Evolutionary conservation across 1,284 basidiomycete genomes (phyloP).

Genomic region (Trichosporon coremiiforme): DNA sequence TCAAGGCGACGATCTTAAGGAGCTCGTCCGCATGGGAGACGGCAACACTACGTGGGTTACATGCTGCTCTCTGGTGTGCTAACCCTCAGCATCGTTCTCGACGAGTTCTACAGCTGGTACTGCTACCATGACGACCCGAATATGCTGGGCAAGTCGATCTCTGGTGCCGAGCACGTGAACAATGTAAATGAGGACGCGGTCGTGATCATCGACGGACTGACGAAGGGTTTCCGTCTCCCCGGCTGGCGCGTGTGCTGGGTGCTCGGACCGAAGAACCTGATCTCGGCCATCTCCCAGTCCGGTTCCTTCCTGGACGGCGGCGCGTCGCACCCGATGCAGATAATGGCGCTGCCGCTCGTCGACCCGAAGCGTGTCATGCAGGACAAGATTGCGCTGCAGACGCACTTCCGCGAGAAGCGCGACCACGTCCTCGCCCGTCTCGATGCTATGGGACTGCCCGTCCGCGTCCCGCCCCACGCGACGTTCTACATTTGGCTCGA

Average conservation of each 20-base stretch:
- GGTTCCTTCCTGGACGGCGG: slow-evolving; percentile 87
- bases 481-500: slow-evolving; percentile 94
- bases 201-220: slow-evolving; percentile 86
- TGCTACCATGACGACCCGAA: slow-evolving; percentile 77
- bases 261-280: slow-evolving; percentile 84
- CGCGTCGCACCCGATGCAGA: slow-evolving; percentile 84
- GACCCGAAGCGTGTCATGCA: slow-evolving; percentile 67
- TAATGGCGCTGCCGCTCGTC: slow-evolving; percentile 79
- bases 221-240: slow-evolving; percentile 77
- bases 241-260: slow-evolving; percentile 97
- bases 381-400: slow-evolving; percentile 81
- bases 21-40: slow-evolving; percentile 69
- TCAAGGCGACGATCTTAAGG: slow-evolving; percentile 73
- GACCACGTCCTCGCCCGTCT: slow-evolving; percentile 86
- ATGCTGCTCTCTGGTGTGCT: not conserved
- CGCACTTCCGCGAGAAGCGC: slow-evolving; percentile 85
- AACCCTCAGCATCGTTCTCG: slow-evolving; percentile 68
- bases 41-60: slow-evolving; percentile 61
- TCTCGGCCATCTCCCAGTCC: slow-evolving; percentile 82
- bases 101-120: slow-evolving; percentile 73
- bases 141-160: slow-evolving; percentile 75
- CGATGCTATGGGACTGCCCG: slow-evolving; percentile 72
- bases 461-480: slow-evolving; percentile 70
- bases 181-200: slow-evolving; percentile 82
- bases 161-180: slow-evolving; percentile 78